Conservation (phyloP, 2,329 filamentous ascomycete species). For the Emericellopsis cladophorae region DNA sequence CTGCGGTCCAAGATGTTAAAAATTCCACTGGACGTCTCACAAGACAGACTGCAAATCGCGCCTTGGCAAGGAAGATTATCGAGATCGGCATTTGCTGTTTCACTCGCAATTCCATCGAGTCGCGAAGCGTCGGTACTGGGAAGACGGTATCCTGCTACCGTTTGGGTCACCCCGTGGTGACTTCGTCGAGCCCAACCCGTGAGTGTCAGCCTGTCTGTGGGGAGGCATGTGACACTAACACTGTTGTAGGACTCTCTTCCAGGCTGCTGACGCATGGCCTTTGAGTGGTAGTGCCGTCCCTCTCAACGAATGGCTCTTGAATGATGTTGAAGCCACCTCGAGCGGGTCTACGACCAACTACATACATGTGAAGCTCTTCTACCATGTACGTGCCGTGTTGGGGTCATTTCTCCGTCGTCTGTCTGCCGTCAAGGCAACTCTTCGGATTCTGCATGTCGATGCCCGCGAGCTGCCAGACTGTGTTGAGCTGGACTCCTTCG, state of each 20-base stretch:
- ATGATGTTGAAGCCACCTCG: slow-evolving; percentile 10
- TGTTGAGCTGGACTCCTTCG: no score
- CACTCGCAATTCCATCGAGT: slow-evolving; percentile 5
- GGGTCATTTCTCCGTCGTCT: no score
- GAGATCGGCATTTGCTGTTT: neutral
- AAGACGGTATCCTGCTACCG: slow-evolving; percentile 10
- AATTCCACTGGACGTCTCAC: neutral
- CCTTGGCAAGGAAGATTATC: neutral
- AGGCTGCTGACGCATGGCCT: neutral
- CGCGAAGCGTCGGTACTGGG: slow-evolving; percentile 5
- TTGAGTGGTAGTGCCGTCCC: neutral
- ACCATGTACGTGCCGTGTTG: no score
- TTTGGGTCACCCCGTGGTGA: slow-evolving; percentile 5
- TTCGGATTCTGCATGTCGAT: no score
- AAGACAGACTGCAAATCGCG: neutral
- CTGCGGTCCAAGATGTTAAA: neutral
- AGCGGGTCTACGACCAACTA: no score
- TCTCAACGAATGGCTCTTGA: slow-evolving; percentile 16
- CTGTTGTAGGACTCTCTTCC: neutral
- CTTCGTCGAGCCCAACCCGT: slow-evolving; percentile 1
- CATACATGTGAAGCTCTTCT: no score
- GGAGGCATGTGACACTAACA: no score
- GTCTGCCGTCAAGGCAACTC: no score
- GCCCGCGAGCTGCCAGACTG: no score
- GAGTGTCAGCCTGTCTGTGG: neutral